These are phyloP conservation scores for Neohortaea acidophila DNA, from an alignment of 495 filamentous ascomycete species.

Conservation along the genomic window DNA sequence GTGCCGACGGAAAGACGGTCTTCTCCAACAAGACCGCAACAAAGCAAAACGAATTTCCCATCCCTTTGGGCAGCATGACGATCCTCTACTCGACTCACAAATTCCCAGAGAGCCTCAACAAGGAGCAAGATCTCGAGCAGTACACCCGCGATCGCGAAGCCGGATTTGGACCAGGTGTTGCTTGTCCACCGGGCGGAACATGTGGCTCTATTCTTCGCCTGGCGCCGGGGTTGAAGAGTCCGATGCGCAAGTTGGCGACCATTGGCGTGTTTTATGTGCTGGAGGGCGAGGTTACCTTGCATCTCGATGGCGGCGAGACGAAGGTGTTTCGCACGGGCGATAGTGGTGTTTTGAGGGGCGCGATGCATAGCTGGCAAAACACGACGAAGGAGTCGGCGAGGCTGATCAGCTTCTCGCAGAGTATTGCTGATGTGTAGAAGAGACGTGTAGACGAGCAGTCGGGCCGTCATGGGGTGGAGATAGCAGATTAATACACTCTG, in stretches of 20 bases:
- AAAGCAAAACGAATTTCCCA: neutral
- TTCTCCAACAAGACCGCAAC: constrained; percentile 9
- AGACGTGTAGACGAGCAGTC: too few relatives aligned
- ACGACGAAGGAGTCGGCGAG: constrained; percentile 26
- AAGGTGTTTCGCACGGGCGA: constrained; percentile 44
- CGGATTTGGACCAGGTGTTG: constrained; percentile 1
- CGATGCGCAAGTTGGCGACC: constrained; percentile 23
- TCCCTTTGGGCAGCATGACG: constrained; percentile 5
- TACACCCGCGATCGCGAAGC: constrained; percentile 10
- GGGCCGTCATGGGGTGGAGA: too few relatives aligned
- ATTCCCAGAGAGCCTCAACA: neutral
- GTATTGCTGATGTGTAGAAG: constrained; percentile 3
- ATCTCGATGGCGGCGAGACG: constrained; percentile 45
- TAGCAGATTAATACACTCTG: too few relatives aligned
- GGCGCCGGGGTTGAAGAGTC: neutral
- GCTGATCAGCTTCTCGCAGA: constrained; percentile 3
- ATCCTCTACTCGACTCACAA: constrained; percentile 8
- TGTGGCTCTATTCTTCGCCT: constrained; percentile 6
- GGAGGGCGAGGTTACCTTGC: constrained; percentile 37
- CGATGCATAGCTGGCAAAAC: constrained; percentile 56
- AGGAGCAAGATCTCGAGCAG: constrained; percentile 10
- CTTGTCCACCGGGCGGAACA: constrained; percentile 4
- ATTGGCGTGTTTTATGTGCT: constrained; percentile 22
- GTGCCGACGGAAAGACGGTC: constrained; percentile 13
- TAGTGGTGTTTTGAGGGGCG: constrained; percentile 47